Base-by-base conservation (phyloP, 2,329 filamentous ascomycete genomes). In the Cadophora gregata region DNA sequence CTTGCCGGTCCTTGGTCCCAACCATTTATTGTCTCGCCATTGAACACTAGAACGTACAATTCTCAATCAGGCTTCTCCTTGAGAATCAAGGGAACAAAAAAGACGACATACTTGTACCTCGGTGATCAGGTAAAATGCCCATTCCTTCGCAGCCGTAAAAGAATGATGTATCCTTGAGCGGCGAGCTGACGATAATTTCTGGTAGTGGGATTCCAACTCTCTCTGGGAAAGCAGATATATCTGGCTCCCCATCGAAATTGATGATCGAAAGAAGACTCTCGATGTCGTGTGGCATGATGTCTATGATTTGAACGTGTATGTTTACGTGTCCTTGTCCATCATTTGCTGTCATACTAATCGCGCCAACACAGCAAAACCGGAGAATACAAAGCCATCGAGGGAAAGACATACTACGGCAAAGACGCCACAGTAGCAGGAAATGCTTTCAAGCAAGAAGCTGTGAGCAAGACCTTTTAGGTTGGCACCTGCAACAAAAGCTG, bases 221-320 rank as follows among this genome's bases (percentile, higher is more conserved):
- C 76, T 86, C 0, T 86, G 85, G 85, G 84, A 87, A 67, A 83
- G 80, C 64, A 79, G 85, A 6, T 86, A 86, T 70, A 86, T 86
- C 69, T 87, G 85, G 85, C 78, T 87, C 0, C 85, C 85, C 0
- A 77, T 86, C 7, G 77, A 79, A 0, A 84, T 86, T 50, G 81
- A 86, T 65, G 84, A 87, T 65, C 71, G 79, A 0, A 82, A 82
- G 72, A 85, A 85, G 67, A 80, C 80, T 0, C 79, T 87, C 3
- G 72, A 80, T 3, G 64, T 86, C 0, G 79, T 81, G 16, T 86
- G 85, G 85, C 77, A 86, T 64, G 84, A 87, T 65, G 77, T 87
- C 7, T 87, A 86, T 64, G 85, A 87, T 66, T 77, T 87, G 0
- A 75, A 87, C 64, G 81, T 86, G 74, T 78, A 72, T 83, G 12